Evolutionary conservation across 495 filamentous ascomycete species (phyloP).

Genomic region (Trypethelium eluteriae): DNA sequence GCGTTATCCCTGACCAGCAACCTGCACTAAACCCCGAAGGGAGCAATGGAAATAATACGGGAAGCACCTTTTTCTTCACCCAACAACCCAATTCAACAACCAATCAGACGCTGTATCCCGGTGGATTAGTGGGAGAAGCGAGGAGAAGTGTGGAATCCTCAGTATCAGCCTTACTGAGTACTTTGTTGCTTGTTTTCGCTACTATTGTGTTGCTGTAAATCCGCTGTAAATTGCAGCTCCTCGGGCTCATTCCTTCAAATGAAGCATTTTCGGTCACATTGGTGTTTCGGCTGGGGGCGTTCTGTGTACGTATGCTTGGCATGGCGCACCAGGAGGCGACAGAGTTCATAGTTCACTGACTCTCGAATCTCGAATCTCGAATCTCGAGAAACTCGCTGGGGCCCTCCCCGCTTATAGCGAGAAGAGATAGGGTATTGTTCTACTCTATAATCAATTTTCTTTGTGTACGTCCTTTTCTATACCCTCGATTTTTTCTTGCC

Average conservation of each 20-base stretch:
- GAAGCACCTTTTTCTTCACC: slow-evolving; percentile 53
- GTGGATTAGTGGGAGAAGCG: neutral
- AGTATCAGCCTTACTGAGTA: neutral
- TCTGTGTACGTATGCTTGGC: no score
- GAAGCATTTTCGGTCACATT: no score
- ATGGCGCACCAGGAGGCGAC: no score
- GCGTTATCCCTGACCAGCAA: slow-evolving; percentile 50
- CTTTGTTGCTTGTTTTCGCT: neutral
- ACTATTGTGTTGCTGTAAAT: neutral
- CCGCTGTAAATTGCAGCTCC: neutral
- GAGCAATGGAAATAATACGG: slow-evolving; percentile 30
- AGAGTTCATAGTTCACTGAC: no score
- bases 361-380: no score
- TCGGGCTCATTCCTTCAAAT: neutral
- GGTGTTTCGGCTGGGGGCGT: no score
- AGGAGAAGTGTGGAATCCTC: neutral
- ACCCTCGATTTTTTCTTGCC: no score
- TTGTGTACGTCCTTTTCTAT: no score
- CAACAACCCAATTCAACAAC: slow-evolving; percentile 26
- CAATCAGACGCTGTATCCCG: slow-evolving; percentile 14
- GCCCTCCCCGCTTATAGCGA: no score
- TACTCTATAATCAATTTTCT: no score
- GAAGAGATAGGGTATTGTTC: no score
- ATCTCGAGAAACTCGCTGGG: no score
- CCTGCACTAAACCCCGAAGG: slow-evolving; percentile 34